Evolutionary conservation across 768 basidiomycete species (phyloP).

Genomic region (Asterophora lycoperdoides): DNA sequence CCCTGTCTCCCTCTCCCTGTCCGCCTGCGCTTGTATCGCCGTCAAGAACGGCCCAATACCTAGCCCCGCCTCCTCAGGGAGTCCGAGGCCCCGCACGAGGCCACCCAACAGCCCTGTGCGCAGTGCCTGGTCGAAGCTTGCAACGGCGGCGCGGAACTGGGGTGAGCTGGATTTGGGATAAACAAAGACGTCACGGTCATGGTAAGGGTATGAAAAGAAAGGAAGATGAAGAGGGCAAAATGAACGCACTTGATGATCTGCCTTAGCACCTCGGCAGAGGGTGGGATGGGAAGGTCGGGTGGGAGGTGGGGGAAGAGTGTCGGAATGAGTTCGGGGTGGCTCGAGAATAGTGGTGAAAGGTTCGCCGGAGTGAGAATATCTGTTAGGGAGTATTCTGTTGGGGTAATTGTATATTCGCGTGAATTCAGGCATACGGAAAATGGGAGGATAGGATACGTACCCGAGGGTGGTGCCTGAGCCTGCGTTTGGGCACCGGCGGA

Average conservation of each 20-base stretch:
- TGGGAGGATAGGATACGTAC: slow-evolving; percentile 16
- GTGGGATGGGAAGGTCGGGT: slow-evolving; percentile 65
- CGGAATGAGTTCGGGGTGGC: slow-evolving; percentile 63
- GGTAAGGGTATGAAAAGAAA: slow-evolving; percentile 1
- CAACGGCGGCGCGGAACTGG: slow-evolving; percentile 77
- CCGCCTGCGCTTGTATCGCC: slow-evolving; percentile 74
- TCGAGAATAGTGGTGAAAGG: slow-evolving; percentile 65
- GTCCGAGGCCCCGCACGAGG: slow-evolving; percentile 71
- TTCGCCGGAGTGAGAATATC: slow-evolving; percentile 75
- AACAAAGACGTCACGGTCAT: slow-evolving; percentile 1
- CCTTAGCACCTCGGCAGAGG: slow-evolving; percentile 64
- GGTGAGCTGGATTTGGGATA: slow-evolving; percentile 47
- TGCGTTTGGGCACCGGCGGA: slow-evolving; percentile 33
- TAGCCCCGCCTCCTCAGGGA: slow-evolving; percentile 81
- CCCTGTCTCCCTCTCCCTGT: slow-evolving; percentile 33
- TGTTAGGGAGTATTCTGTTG: slow-evolving; percentile 57
- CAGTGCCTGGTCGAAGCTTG: slow-evolving; percentile 80
- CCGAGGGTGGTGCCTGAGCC: slow-evolving; percentile 28
- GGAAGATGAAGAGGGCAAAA: background rate
- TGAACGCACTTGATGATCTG: slow-evolving; percentile 57
- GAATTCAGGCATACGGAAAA: too few species aligned
- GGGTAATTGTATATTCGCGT: too few species aligned
- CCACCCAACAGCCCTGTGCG: slow-evolving; percentile 74
- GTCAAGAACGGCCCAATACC: slow-evolving; percentile 76
- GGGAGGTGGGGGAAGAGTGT: slow-evolving; percentile 81